Conservation (phyloP, 352 stramenopile species). For the Plasmopara viticola region DNA sequence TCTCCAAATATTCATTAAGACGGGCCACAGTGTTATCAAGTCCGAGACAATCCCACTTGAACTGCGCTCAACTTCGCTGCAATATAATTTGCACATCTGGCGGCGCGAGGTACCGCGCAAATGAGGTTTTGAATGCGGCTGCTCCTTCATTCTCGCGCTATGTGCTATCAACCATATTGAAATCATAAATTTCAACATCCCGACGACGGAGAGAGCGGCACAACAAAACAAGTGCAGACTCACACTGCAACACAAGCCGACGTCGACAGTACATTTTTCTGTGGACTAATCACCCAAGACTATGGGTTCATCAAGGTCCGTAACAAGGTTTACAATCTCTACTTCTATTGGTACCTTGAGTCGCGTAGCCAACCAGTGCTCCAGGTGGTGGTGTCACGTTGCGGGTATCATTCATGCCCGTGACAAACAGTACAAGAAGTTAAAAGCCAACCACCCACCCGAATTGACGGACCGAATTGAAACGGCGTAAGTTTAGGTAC, state of each 20-base stretch:
- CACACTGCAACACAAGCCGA: slow-evolving; percentile 15
- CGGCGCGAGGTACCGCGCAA: slow-evolving; percentile 20
- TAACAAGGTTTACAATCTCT: slow-evolving; percentile 65
- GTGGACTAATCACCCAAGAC: slow-evolving; percentile 40
- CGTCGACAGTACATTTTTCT: slow-evolving; percentile 27
- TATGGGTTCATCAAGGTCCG: slow-evolving; percentile 69
- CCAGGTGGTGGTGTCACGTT: slow-evolving; percentile 96
- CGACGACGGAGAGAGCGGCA: slow-evolving; percentile 7
- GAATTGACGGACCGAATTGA: slow-evolving; percentile 94
- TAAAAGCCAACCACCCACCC: slow-evolving; percentile 98
- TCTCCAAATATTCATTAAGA: slow-evolving; percentile 9
- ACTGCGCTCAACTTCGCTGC: slow-evolving; percentile 20
- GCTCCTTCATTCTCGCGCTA: slow-evolving; percentile 20
- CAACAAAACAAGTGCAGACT: slow-evolving; percentile 13
- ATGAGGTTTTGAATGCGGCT: slow-evolving; percentile 17
- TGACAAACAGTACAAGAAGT: slow-evolving; percentile 95
- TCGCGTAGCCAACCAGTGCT: slow-evolving; percentile 60
- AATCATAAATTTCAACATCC: slow-evolving; percentile 16
- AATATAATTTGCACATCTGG: slow-evolving; percentile 25
- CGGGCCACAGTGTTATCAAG: slow-evolving; percentile 4
- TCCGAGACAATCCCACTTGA: slow-evolving; percentile 21
- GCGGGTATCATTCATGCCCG: slow-evolving; percentile 97
- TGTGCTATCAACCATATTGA: slow-evolving; percentile 28
- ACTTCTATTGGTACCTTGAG: slow-evolving; percentile 75
- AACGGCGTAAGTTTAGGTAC: slow-evolving; percentile 97